Conservation (phyloP, 2,329 filamentous ascomycete species). For the Pseudomassariella vexata region DNA sequence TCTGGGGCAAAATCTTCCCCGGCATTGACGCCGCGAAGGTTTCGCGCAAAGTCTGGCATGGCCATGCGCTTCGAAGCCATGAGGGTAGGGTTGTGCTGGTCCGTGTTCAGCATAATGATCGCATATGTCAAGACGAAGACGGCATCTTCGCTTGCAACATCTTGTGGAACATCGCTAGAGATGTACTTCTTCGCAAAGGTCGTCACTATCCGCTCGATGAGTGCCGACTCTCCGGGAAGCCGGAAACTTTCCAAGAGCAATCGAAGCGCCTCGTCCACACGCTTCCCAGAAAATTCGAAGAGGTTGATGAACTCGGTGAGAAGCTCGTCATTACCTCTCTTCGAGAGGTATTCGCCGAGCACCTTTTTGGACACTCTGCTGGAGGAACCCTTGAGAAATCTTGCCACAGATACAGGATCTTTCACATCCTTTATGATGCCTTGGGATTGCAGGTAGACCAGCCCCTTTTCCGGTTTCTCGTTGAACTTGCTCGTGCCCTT, state of each 20-base stretch:
- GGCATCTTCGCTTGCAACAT: constrained; percentile 78
- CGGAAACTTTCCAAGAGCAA: constrained; percentile 88
- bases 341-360: constrained; percentile 89
- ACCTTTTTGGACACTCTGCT: constrained; percentile 86
- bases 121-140: constrained; percentile 90
- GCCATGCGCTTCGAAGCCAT: constrained; percentile 78
- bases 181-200: constrained; percentile 85
- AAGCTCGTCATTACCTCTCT: constrained; percentile 80
- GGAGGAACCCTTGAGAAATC: constrained; percentile 80
- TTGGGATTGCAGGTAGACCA: constrained; percentile 78
- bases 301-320: constrained; percentile 76
- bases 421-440: constrained; percentile 75
- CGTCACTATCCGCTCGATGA: constrained; percentile 90
- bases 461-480: constrained; percentile 82
- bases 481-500: constrained; percentile 89
- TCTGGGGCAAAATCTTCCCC: constrained; percentile 78
- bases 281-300: constrained; percentile 84
- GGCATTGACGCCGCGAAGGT: constrained; percentile 84
- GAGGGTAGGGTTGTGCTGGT: constrained; percentile 92
- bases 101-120: constrained; percentile 96
- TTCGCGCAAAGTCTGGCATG: constrained; percentile 73
- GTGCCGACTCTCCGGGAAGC: constrained; percentile 82
- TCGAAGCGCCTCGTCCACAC: constrained; percentile 84
- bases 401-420: constrained; percentile 73
- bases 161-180: constrained; percentile 60